A percentile compares a stretch with the other conserved stretches of the same genome.
phyloP scores from a whole-genome alignment of 1,284 basidiomycete species.

The Volvariella surrecta region DNA sequence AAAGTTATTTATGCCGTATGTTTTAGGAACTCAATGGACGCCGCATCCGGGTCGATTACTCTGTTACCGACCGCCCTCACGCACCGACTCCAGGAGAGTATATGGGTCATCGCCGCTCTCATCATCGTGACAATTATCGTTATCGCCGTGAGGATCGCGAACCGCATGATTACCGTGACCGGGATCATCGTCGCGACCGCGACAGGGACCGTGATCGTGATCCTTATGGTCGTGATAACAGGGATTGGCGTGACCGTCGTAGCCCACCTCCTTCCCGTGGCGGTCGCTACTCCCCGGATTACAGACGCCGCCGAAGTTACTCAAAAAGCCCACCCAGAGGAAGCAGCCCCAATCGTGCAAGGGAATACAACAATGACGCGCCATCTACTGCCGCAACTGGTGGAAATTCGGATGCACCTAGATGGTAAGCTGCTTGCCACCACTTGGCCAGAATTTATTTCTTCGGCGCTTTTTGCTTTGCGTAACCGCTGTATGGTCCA shows the following conservation, averaged over 20 bases:
- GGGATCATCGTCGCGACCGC: conserved; percentile 41
- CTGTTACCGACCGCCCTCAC: conserved; percentile 89
- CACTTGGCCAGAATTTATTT: too few relatives aligned
- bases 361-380: conserved; percentile 22
- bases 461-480: conserved; percentile 1
- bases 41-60: conserved; percentile 94
- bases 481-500: conserved; percentile 11
- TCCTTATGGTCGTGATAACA: conserved; percentile 43
- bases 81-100: conserved; percentile 97
- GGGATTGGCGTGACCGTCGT: conserved; percentile 54
- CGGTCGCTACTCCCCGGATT: conserved; percentile 66
- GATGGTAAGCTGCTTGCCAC: conserved; percentile 12
- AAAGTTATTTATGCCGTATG: conserved; percentile 9
- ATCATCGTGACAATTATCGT: conserved; percentile 44
- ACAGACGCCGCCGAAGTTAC: conserved; percentile 65
- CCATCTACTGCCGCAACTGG: conserved; percentile 15
- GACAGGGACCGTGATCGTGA: conserved; percentile 40
- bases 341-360: conserved; percentile 51
- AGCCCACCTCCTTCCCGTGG: conserved; percentile 48
- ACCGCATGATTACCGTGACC: conserved; percentile 44
- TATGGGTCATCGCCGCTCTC: conserved; percentile 78
- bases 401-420: conserved; percentile 8
- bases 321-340: conserved; percentile 72
- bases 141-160: conserved; percentile 29
- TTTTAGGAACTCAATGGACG: conserved; percentile 87